A percentile compares a stretch with the other conserved stretches of the same genome.
Evolutionary conservation across 257 asterid species (phyloP).

Genomic region (Fraxinus pennsylvanica): DNA sequence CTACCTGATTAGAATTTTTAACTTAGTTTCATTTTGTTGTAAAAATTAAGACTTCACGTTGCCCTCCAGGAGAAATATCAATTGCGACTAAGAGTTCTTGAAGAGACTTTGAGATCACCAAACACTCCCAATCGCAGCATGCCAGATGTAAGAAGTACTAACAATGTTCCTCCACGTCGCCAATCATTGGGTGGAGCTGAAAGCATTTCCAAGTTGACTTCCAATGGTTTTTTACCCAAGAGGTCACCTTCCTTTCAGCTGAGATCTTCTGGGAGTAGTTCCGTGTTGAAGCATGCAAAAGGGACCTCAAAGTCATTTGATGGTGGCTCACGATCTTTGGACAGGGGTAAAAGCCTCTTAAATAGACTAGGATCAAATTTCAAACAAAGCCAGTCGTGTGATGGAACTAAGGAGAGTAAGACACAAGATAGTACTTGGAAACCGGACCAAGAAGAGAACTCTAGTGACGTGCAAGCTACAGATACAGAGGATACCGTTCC

Average conservation of each 20-base stretch:
- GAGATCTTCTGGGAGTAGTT: constrained; percentile 87
- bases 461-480: constrained; percentile 52
- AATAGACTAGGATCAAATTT: constrained; percentile 86
- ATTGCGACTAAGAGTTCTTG: constrained; percentile 76
- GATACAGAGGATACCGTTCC: constrained; percentile 79
- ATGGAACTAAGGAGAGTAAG: constrained; percentile 77
- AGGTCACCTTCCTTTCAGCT: constrained; percentile 87
- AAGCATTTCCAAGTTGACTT: constrained; percentile 69
- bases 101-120: constrained; percentile 85
- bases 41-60: constrained; percentile 7
- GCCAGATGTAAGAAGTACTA: constrained; percentile 70
- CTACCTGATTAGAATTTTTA: neutral
- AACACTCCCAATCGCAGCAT: constrained; percentile 54
- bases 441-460: constrained; percentile 65
- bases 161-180: constrained; percentile 79
- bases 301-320: constrained; percentile 98
- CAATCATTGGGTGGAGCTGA: constrained; percentile 96
- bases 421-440: constrained; percentile 58
- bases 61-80: constrained; percentile 77
- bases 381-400: constrained; percentile 88
- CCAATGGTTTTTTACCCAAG: constrained; percentile 87
- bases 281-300: constrained; percentile 91
- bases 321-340: constrained; percentile 89
- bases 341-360: constrained; percentile 75
- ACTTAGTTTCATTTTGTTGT: neutral